Base-by-base conservation (phyloP, 129 eudicot genomes). In the Pittosporum tobira region DNA sequence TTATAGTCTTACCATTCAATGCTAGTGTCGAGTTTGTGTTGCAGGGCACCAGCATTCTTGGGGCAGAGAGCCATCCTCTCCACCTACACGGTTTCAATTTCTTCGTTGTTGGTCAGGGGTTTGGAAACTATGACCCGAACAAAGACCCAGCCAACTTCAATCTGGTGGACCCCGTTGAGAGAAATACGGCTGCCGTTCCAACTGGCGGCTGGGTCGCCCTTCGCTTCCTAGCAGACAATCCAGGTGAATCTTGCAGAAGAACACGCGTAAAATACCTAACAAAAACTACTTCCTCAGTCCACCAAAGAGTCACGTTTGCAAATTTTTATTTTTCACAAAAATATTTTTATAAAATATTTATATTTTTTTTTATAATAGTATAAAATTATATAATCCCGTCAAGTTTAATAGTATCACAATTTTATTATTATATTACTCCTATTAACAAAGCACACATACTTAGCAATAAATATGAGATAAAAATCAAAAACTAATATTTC, bases 171-270 rank as follows among this genome's bases (percentile, higher is more conserved):
- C 86, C 77, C 0, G 71, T 72, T 51, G 77, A 80, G 75, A 75
- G 78, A 20, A 79, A 79, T 30, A 79, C 81, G 0, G 52, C 68
- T 23, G 82, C 79, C 12, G 75, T 76, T 37, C 82, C 83, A 0
- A 34, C 73, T 2, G 87, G 80, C 13, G 87, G 87, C 18, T 81
- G 80, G 87, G 66, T 76, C 0, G 87, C 83, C 59, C 30, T 76
- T 54, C 75, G 83, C 1, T 76, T 81, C 59, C 48, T 69, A 36
- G 82, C 87, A 10, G 82, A 80, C 45, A 80, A 81, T 57, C 83
- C 87, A 13, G 87, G 84, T 61, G 60, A 25, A 20, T 37, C 3
- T 50, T 56, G 21, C 49, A 45, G 22, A 45, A 45, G 1, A 45
- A n/a, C 3, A n/a, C 0, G 49, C 18, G 7, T 34, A 1, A 34